Evolutionary conservation across 257 asterid genomes (phyloP), one percentile per base, ranked within the genome.

Genomic region (Solanum pennellii): DNA sequence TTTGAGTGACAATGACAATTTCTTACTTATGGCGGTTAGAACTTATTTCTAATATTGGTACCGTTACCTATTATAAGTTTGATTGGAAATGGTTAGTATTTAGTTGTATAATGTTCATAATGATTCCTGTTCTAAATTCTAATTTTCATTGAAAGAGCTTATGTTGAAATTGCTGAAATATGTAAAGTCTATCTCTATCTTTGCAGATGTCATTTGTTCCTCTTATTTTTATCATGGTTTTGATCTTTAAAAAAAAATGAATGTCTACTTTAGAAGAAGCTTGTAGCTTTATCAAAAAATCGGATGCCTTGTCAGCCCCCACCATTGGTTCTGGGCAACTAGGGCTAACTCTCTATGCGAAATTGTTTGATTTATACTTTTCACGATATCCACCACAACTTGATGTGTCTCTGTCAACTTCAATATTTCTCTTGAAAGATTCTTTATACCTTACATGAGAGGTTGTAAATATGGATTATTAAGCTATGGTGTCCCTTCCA

Each of bases 121-220:
- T 35, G 37, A 0, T 5, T 0, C 37, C 37, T 35, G 6, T 35
- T 35, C 37, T 5, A 35, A 35, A 35, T 35, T 35, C 37, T 35
- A 35, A 35, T 35, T 6, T 35, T 96, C 87, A 94, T 95, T 7
- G 99, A 95, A 87, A 95, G 92, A 91, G 33, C 3, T 31, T 31
- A 0, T 31, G 3, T 96, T 91, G 99, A 94, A 89, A 92, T 94
- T 62, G 99, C 95, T 2, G 92, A 96, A 95, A 94, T 94, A 83
- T 98, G 99, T 79, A 94, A 94, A 98, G 99, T 96, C 12, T 18
- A 92, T 82, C 56, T 20, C n/a, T 83, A 16, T 41, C 71, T 62
- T 10, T n/a, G 31, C 71, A 23, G 37, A 62, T 62, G 29, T n/a
- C 15, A 60, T 27, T 62, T 21, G 25, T 21, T 60, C 27, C 9